Evolutionary conservation across 129 eudicot species (phyloP).

Genomic region (Rutidosis leptorrhynchoides): DNA sequence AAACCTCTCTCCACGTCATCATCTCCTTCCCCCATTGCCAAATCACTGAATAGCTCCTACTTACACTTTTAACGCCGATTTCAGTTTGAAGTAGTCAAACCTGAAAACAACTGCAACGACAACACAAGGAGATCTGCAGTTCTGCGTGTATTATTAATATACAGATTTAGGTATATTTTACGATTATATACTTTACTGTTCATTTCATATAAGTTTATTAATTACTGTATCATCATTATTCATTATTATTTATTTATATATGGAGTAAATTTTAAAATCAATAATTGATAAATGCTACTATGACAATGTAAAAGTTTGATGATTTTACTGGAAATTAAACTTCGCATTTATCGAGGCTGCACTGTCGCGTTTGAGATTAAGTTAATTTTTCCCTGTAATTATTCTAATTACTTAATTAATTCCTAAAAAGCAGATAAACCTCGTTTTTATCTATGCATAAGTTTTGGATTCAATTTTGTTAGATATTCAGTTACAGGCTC

Average conservation of each 20-base stretch:
- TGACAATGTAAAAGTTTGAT: constrained; percentile 6
- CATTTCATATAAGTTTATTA: neutral
- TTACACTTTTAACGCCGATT: constrained; percentile 2
- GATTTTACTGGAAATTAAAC: constrained; percentile 9
- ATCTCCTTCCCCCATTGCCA: constrained; percentile 30
- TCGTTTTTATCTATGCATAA: constrained; percentile 16
- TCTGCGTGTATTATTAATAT: constrained; percentile 12
- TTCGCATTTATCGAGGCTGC: constrained; percentile 25
- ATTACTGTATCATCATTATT: neutral
- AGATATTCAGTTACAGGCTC: constrained; percentile 9
- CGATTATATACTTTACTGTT: constrained; percentile 1
- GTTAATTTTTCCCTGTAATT: constrained; percentile 3
- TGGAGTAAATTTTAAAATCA: neutral
- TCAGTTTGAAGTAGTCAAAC: constrained; percentile 1
- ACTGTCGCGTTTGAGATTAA: constrained; percentile 19
- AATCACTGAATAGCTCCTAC: constrained; percentile 16
- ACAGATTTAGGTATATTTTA: constrained; percentile 19
- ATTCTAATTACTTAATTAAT: neutral
- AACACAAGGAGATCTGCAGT: constrained; percentile 27
- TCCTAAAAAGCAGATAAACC: constrained; percentile 22
- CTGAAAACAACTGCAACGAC: neutral
- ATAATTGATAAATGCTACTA: too few species aligned
- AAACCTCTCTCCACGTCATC: constrained; percentile 30
- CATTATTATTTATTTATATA: neutral
- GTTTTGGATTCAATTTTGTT: constrained; percentile 17